Conservation (phyloP, 2,329 filamentous ascomycete genomes). For the Exserohilum rostratum region DNA sequence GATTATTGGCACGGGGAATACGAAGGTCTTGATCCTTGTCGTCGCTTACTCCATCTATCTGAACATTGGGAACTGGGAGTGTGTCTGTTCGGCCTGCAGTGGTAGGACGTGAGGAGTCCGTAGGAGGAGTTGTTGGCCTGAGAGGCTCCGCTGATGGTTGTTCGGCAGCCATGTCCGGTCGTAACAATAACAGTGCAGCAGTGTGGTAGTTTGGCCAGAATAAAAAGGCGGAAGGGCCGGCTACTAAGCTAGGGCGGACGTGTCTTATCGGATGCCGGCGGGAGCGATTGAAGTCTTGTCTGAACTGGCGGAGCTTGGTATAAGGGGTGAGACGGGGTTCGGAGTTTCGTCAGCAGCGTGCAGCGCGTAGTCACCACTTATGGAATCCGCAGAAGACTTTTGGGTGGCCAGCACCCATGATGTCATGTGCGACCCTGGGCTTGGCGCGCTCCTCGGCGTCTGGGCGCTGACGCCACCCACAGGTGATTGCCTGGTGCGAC, state of each 20-base stretch:
- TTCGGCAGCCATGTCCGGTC: conserved; percentile 32
- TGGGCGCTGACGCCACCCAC: conserved; percentile 14
- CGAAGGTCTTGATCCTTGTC: conserved; percentile 21
- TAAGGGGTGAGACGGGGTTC: background rate
- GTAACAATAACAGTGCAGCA: background rate
- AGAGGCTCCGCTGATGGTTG: conserved; percentile 41
- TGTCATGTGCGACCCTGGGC: conserved; percentile 8
- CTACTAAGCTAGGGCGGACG: conserved; percentile 14
- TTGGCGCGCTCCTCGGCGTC: conserved; percentile 10
- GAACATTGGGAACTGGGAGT: conserved; percentile 30
- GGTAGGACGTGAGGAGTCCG: conserved; percentile 12
- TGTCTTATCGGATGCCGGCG: conserved; percentile 36
- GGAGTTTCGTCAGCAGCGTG: conserved; percentile 17
- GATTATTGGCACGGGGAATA: conserved; percentile 13
- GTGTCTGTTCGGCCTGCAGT: conserved; percentile 15
- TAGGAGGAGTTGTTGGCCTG: conserved; percentile 24
- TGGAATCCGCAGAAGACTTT: conserved; percentile 3
- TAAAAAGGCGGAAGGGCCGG: conserved; percentile 14
- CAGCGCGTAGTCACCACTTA: conserved; percentile 9
- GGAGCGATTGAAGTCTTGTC: conserved; percentile 26
- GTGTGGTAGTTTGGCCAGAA: background rate
- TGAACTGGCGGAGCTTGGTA: conserved; percentile 5
- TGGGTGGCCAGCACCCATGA: conserved; percentile 6
- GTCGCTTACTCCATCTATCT: conserved; percentile 23
- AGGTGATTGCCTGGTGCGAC: background rate